These are phyloP conservation scores for Pseudogymnoascus sp. DNA, from an alignment of 2,329 filamentous ascomycete species.

Conservation along the genomic window DNA sequence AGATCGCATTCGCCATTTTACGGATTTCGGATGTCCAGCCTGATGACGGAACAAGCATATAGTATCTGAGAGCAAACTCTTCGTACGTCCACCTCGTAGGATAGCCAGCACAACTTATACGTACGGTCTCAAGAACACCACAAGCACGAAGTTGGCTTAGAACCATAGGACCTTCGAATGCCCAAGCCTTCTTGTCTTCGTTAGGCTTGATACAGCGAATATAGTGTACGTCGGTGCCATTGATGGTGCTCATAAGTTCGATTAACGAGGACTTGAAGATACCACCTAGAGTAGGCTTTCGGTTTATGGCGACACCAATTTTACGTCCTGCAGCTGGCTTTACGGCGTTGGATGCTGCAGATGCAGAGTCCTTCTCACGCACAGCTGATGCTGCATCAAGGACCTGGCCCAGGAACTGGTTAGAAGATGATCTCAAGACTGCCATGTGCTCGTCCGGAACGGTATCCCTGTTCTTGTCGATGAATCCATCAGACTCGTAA, in stretches of 20 bases:
- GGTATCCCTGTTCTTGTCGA: slow-evolving; percentile 98
- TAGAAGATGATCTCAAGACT: slow-evolving; percentile 74
- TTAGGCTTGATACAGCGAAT: slow-evolving; percentile 99
- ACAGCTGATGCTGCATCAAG: slow-evolving; percentile 78
- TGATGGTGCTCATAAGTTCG: slow-evolving; percentile 96
- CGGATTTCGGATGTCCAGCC: slow-evolving; percentile 92
- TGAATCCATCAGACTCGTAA: slow-evolving; percentile 97
- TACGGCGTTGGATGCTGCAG: slow-evolving; percentile 58
- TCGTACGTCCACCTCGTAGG: slow-evolving; percentile 98
- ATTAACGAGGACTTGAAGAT: slow-evolving; percentile 99
- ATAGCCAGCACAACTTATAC: slow-evolving; percentile 95
- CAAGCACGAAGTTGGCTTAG: slow-evolving; percentile 93
- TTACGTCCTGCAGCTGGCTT: slow-evolving; percentile 74
- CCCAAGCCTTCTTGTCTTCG: slow-evolving; percentile 92
- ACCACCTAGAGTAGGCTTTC: slow-evolving; percentile 92
- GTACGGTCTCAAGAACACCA: slow-evolving; percentile 95
- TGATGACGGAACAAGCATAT: slow-evolving; percentile 87
- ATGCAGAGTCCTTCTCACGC: slow-evolving; percentile 75
- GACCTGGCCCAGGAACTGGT: slow-evolving; percentile 75
- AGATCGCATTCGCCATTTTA: slow-evolving; percentile 85
- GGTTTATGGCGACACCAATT: slow-evolving; percentile 84
- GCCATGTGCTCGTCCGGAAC: slow-evolving; percentile 98
- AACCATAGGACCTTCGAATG: slow-evolving; percentile 98
- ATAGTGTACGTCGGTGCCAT: slow-evolving; percentile 96
- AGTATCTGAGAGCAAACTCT: slow-evolving; percentile 94